Base-by-base conservation (phyloP, 2,329 filamentous ascomycete genomes). In the Fusarium temperatum region DNA sequence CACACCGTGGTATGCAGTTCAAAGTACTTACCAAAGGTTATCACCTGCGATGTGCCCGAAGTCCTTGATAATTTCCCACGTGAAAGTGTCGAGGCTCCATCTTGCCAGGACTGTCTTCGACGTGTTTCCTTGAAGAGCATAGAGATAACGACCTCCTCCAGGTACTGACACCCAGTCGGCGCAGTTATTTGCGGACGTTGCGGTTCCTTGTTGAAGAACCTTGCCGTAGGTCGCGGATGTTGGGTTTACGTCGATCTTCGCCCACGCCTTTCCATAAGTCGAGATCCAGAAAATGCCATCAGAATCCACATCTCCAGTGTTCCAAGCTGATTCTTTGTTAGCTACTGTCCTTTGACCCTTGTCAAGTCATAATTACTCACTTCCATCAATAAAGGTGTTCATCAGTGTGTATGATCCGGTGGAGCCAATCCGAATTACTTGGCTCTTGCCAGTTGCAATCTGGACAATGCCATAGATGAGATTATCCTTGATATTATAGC, bases 401-500 rank as follows among this genome's bases (percentile, higher is more conserved):
- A 68, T 68, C 10, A 68, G 14, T 1, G 66, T 68, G 22, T 68
- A 68, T 5, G 66, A 41, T 3, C 66, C 66, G 2, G 41, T 54
- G 17, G 41, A 38, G 9, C 66, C 66, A 11, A 68, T 54, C 2
- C 66, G 56, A 24, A 68, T 68, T 11, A 68, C 56, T 32, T 68
- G 66, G 2, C 65, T 68, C 12, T 22, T 55, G 2, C 36, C 15
- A 0, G 5, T 68, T 7, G 42, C 42, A 20, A 68, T 38, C 48
- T 68, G 66, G 18, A 68, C 66, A 10, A 68, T 68, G 1, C 41
- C 66, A 7, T 68, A 68, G 8, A 68, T 63, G 1, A 68, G 32
- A 17, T 68, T 15, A 4, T 68, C 66, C 11, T 50, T 44, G 5
- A 68, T 68, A 6, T 68, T 68, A 17, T 68, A 68, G 0, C 56